Base-by-base conservation (phyloP, 257 asterid genomes). In the Fraxinus excelsior region DNA sequence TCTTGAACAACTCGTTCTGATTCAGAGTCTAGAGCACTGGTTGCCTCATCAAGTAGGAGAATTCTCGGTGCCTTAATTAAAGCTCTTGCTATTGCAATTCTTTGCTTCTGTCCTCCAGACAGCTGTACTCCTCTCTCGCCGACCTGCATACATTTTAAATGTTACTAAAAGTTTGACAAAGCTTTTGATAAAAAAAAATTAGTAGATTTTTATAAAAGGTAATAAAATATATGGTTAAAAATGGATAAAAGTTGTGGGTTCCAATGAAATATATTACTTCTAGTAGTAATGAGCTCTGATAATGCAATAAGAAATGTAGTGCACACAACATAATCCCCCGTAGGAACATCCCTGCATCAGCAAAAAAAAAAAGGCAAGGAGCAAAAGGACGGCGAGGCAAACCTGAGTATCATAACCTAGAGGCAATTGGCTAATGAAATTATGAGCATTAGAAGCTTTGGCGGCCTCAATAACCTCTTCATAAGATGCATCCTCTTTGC, bases 61-160 rank as follows among this genome's bases (percentile, higher is more conserved):
- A 94, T 88, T 83, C 87, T 88, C 2, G 98, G 98, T 4, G 94
- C 82, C 67, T 88, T 93, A 32, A 94, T 90, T 67, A 89, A 74
- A 71, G 98, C 98, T 84, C 98, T 88, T 4, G 98, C 98, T 70
- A 94, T 92, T 73, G 97, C 98, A 71, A 95, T 88, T 76, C 98
- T 91, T 82, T 95, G 99, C 79, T 95, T 95, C 74, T 95, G 97
- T 7, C 99, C 99, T 18, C 99, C 99, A 0, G 99, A 95, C 89
- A 95, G 80, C 73, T 95, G 99, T 32, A 90, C 88, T 5, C 99
- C 99, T 84, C 97, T 83, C 82, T 95, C 99, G 5, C 99, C 99
- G 19, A 95, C 99, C 99, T 95, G 84, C 72, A 79, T 29, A 1
- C 31, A 7, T 60, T 21, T 60, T 60, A 25, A 23, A 25, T 9